Conservation (phyloP, 1,284 basidiomycete species). For the Mycosarcoma mackinlayi region DNA sequence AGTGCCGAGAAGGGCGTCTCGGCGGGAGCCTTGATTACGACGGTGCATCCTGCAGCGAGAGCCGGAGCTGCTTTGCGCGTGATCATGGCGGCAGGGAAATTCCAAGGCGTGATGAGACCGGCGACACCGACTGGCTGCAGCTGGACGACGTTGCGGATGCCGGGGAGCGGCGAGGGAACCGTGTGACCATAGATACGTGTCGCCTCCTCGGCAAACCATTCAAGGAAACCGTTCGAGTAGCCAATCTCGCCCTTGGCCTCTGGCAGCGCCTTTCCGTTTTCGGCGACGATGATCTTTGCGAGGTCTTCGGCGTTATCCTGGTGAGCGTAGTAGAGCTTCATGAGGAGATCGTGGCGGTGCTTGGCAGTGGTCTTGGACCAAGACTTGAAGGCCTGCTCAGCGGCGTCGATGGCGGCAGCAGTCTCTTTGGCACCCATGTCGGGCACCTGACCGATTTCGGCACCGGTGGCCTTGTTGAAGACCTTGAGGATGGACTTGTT, state of each 20-base stretch:
- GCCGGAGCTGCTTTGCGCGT: constrained; percentile 88
- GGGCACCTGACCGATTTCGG: constrained; percentile 61
- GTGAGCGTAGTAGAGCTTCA: constrained; percentile 59
- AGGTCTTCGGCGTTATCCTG: constrained; percentile 61
- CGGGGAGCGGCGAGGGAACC: constrained; percentile 80
- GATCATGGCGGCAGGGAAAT: constrained; percentile 71
- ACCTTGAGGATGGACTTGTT: constrained; percentile 58
- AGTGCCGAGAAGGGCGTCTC: constrained; percentile 95
- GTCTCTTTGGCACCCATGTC: constrained; percentile 61
- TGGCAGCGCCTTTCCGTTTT: constrained; percentile 65
- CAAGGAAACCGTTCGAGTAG: constrained; percentile 65
- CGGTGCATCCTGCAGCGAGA: constrained; percentile 91
- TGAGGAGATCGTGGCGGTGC: constrained; percentile 61
- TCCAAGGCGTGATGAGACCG: constrained; percentile 69
- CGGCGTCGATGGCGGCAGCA: constrained; percentile 59
- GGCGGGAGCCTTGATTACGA: constrained; percentile 92
- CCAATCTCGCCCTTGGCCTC: constrained; percentile 66
- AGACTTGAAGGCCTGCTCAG: constrained; percentile 53
- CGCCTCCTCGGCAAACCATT: constrained; percentile 64
- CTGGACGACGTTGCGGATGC: constrained; percentile 81
- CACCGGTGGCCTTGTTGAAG: constrained; percentile 65
- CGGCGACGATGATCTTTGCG: constrained; percentile 65
- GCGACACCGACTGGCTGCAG: constrained; percentile 87
- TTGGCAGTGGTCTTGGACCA: constrained; percentile 65
- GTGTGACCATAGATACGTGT: constrained; percentile 75